Evolutionary conservation across 352 stramenopile genomes (phyloP), one percentile per base, ranked within the genome.

Genomic region (Phytopythium vexans): DNA sequence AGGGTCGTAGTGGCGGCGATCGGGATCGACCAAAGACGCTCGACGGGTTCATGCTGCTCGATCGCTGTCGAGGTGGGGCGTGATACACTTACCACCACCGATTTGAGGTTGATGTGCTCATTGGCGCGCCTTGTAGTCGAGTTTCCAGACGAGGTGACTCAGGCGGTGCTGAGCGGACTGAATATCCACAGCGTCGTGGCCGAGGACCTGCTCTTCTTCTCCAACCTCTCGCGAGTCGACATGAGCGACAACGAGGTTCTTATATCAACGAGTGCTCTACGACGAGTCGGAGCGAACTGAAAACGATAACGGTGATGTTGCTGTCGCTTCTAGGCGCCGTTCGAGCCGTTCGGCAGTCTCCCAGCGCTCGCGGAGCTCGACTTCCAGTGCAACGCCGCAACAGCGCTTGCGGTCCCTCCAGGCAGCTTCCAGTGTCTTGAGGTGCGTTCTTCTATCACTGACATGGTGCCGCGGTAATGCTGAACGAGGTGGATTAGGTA

Each of bases 221-320:
- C 70, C 4, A 91, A 78, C 45, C 69, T 93, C 57, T 59, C 63
- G 47, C 74, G 77, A 1, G 63, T 91, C 31, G 82, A 93, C 47
- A 87, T 93, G 68, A 91, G 82, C 55, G 82, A 93, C 66, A 93
- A 93, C 48, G 76, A 93, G 66, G 76, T 87, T 42, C 27, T 49
- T 33, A 12, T 12, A 8, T 3, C 6, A 34, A 44, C 21, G 12
- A 43, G 15, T 36, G 45, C 4, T 7, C 14, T 49, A 8, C 3
- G 4, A 43, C n/a, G 3, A 40, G 3, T 12, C 14, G 6, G 1
- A 33, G 4, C 34, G 16, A 56, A 32, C 14, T 7, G 3, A 40
- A 10, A n/a, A 7, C 52, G 21, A 56, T 3, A 7, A 7, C 37
- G 49, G 1, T 14, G n/a, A 11, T 32, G 35, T 43, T 6, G 36